Conservation (phyloP, 1,139 yeast species). For the Kurtzmaniella quercitrusa region DNA sequence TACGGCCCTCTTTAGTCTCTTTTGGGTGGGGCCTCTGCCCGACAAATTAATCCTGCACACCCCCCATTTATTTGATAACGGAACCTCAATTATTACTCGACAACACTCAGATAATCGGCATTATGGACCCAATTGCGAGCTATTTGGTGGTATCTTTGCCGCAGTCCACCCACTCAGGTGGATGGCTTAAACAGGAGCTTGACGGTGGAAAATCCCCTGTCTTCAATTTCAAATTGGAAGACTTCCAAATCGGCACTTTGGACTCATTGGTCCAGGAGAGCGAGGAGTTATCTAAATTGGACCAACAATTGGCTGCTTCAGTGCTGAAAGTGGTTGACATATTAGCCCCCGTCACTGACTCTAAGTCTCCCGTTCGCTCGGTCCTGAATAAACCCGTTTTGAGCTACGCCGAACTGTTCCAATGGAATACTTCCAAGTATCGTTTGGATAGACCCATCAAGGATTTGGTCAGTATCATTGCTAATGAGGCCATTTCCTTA, state of each 20-base stretch:
- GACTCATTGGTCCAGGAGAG: conserved; percentile 88
- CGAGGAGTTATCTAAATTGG: conserved; percentile 82
- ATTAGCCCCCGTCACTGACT: conserved; percentile 47
- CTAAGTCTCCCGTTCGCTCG: conserved; percentile 19
- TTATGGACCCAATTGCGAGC: conserved; percentile 28
- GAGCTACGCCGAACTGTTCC: conserved; percentile 66
- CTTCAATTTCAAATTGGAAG: conserved; percentile 62
- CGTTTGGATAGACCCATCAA: conserved; percentile 79
- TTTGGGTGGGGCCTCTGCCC: not conserved
- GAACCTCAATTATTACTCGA: not conserved
- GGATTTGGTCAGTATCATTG: conserved; percentile 64
- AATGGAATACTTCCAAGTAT: conserved; percentile 86
- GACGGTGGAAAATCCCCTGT: conserved; percentile 41
- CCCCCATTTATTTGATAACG: conserved; percentile 1
- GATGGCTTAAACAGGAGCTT: conserved; percentile 42
- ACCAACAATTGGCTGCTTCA: conserved; percentile 65
- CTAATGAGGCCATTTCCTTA: conserved; percentile 74
- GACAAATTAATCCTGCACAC: conserved; percentile 1
- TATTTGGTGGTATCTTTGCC: conserved; percentile 53
- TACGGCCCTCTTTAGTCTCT: too few relatives aligned
- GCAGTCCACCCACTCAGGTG: conserved; percentile 39
- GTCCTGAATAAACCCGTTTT: conserved; percentile 48
- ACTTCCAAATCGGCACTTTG: conserved; percentile 89
- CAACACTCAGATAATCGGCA: conserved; percentile 5
- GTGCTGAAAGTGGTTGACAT: conserved; percentile 76